Evolutionary conservation across 2,329 filamentous ascomycete species (phyloP), one percentile per base, ranked within the genome.

Genomic region (Zopfia rhizophila): DNA sequence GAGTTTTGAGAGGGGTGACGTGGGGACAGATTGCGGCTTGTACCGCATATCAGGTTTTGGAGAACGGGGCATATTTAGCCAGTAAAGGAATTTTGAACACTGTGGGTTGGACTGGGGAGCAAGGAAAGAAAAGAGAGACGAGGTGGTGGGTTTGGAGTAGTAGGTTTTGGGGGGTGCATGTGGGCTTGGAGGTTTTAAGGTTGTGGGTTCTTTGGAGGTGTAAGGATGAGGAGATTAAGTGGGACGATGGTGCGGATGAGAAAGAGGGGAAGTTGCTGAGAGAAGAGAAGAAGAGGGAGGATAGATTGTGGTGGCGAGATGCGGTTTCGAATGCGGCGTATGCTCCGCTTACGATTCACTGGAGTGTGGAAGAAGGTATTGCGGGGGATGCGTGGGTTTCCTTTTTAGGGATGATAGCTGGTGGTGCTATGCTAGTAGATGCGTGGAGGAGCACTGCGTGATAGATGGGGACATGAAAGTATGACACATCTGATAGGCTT

Each of bases 331-430:
- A 91, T 72, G 66, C 84, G 51, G 85, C 88, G 22, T 96, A 90
- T 85, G 84, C 89, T 44, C 91, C 92, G 22, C 77, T 96, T 67
- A 93, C 90, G 51, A 65, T 93, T 44, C 91, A 97, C 75, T 96
- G 89, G 87, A 88, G 90, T 61, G 70, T 87, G 28, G 84, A 89
- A 49, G 76, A 82, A 45, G 90, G 89, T 0, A 66, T 85, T 7
- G 70, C 89, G 42, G 79, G 80, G 24, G 82, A 86, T 48, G 75
- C 78, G 49, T 73, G 79, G 63, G 75, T 87, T 18, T 86, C 84
- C 1, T 60, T 83, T 17, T 74, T 84, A 39, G 87, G 87, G 5
- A 78, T 72, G 44, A 68, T 87, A 14, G 70, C 74, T 18, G 73
- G 72, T 5, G 61, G 74, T 8, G 72, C 76, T 32, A 60, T 66